Conservation (phyloP, 768 basidiomycete genomes). For the Postia placenta region DNA sequence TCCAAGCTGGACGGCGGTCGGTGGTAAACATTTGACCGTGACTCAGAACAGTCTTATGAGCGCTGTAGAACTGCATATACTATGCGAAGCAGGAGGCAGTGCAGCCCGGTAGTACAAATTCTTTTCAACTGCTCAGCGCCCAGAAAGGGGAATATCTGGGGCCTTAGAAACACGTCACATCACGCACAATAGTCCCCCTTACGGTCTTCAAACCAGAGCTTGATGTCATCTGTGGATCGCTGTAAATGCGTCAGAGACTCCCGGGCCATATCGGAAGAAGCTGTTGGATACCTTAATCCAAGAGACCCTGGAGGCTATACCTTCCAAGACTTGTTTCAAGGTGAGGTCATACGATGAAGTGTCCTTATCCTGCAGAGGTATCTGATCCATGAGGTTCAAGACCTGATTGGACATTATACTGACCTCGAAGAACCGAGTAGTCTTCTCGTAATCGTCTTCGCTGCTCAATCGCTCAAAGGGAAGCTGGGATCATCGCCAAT, state of each 20-base stretch:
- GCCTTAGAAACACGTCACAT: too few species aligned
- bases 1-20: too few species aligned
- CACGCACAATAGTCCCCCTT: too few species aligned
- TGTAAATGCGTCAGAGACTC: not conserved
- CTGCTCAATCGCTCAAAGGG: not conserved
- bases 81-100: too few species aligned
- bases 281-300: not conserved
- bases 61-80: too few species aligned
- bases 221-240: not conserved
- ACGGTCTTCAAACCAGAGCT: too few species aligned
- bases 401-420: not conserved
- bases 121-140: too few species aligned
- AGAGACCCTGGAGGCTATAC: not conserved
- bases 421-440: not conserved
- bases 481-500: not conserved
- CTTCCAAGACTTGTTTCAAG: not conserved
- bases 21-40: too few species aligned
- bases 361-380: not conserved
- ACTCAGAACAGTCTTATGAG: too few species aligned
- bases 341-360: not conserved
- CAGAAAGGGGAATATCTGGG: too few species aligned
- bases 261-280: not conserved
- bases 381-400: not conserved
- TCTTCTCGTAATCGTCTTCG: not conserved
- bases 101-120: too few species aligned